Evolutionary conservation across 208 protist species (phyloP).

Genomic region (Leptomonas seymouri): DNA sequence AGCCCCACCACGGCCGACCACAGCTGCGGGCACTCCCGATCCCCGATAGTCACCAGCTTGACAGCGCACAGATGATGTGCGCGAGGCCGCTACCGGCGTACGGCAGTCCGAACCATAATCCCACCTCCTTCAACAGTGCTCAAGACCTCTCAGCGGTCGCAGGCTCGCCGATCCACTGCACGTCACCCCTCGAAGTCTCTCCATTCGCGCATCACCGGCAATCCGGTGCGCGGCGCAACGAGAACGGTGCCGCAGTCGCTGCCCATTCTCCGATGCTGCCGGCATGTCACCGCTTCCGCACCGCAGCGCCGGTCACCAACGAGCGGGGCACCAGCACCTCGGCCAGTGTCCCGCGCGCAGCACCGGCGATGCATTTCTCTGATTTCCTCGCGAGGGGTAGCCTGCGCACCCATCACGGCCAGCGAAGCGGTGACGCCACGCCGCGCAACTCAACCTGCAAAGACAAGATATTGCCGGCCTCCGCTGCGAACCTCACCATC

Average conservation of each 20-base stretch:
- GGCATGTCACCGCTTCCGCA: background rate
- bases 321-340: background rate
- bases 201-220: background rate
- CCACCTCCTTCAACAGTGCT: background rate
- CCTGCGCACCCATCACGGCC: background rate
- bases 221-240: background rate
- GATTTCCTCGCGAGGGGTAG: background rate
- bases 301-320: background rate
- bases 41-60: slow-evolving; percentile 9
- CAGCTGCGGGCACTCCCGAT: slow-evolving; percentile 7
- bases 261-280: background rate
- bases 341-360: slow-evolving; percentile 1
- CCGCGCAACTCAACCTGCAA: too few species aligned
- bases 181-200: background rate
- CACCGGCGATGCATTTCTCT: slow-evolving; percentile 7
- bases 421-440: background rate
- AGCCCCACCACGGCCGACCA: background rate
- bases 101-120: slow-evolving; percentile 1
- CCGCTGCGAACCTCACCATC: background rate
- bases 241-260: background rate
- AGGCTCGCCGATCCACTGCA: background rate
- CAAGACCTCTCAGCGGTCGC: background rate
- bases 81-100: slow-evolving; percentile 10
- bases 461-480: too few species aligned
- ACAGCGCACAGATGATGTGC: slow-evolving; percentile 15